Evolutionary conservation across 2,329 filamentous ascomycete genomes (phyloP), one percentile per base, ranked within the genome.

Genomic region (Cephalotrichum gorgonifer): DNA sequence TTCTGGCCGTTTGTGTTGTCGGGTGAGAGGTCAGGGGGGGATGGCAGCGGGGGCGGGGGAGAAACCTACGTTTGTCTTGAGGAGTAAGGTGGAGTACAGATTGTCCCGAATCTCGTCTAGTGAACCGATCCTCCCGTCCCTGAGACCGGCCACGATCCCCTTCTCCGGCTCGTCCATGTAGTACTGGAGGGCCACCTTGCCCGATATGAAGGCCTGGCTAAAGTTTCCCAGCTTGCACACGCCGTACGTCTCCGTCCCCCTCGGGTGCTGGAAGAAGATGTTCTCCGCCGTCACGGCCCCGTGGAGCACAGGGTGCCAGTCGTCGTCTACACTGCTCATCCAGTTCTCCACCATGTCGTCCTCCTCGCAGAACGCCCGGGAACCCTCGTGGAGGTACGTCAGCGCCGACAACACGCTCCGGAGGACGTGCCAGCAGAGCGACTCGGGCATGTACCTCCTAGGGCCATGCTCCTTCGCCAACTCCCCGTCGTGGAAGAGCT

Each of bases 341-440:
- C 47, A 47, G 27, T 51, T 44, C 27, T 47, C 43, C 6, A 27
- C 39, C 2, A 46, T 22, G 9, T 51, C 27, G 3, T 51, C 27
- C 33, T 48, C 44, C 33, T 58, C 47, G 20, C 52, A 51, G 26
- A 55, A 53, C 12, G 62, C 54, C 4, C 59, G 58, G 47, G 62
- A 59, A 15, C 76, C 76, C 42, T 75, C 68, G 56, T 80, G 76
- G 20, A 79, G 60, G 65, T 72, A 78, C 27, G 70, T 59, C 35
- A 79, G 63, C 2, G 73, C 74, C n/a, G 65, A 64, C 14, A 72
- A 59, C 43, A 78, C 58, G 7, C 69, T 71, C 11, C 64, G 57
- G 12, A 74, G 62, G 8, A 79, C 74, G 55, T 79, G 75, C 76
- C 76, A 80, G 53, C 74, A 75, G 12, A 79, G 62, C 2, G 66